Base-by-base conservation (phyloP, 352 stramenopile species). In the Globisporangium orthogonon region DNA sequence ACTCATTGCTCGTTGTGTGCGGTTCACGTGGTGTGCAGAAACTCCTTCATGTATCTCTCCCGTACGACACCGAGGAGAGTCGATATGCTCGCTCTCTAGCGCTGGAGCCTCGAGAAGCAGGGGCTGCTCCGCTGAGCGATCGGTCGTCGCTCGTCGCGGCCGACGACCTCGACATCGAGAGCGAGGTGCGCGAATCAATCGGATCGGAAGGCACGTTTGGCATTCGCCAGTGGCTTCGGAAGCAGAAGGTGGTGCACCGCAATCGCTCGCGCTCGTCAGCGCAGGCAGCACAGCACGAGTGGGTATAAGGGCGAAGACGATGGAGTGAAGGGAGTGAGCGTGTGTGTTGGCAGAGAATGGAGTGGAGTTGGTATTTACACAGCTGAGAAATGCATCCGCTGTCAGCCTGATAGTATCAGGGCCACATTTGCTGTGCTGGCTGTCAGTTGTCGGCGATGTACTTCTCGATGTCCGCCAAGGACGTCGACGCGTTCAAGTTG, bases 221-320 rank as follows among this genome's bases (percentile, higher is more conserved):
- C 5, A 83, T 91, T 43, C 78, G 83, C 15, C 81, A 91, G 56
- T 91, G 81, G 83, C 79, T 93, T 56, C 76, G 81, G 23, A 93
- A 88, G 67, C 83, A 91, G 50, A 86, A 90, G 57, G 77, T 93
- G 2, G 83, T 92, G 10, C 80, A 90, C 52, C 76, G 80, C 28
- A 81, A 89, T 62, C 79, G 83, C 7, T 90, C 83, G 2, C 71
- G 80, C 11, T 90, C 83, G 29, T 71, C 76, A 3, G 49, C 81
- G 9, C 66, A 75, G 37, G 51, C 69, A 43, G 63, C 70, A 30
- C 62, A 69, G 52, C 87, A 88, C 52, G 82, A 90, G 56, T 92
- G 82, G 82, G 82, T 92, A 1, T 91, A 83, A 17, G n/a, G 40
- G 7, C 15, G 5, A 56, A 30, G 33, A 29, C 17, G 31, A 13